Evolutionary conservation across 2,329 filamentous ascomycete species (phyloP), one percentile per base, ranked within the genome.

Genomic region (Apiospora koreana): DNA sequence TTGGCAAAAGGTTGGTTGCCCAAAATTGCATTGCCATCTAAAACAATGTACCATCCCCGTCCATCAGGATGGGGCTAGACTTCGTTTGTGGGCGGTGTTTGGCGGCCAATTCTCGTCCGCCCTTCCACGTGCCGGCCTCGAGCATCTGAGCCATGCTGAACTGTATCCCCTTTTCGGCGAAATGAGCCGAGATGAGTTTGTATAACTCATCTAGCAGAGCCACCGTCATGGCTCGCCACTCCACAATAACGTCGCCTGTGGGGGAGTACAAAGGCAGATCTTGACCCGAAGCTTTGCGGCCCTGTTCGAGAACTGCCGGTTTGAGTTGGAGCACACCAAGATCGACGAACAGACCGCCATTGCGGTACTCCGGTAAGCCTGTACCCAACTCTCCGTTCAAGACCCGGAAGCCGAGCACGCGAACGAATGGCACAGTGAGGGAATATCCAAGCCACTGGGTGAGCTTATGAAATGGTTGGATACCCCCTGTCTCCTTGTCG

Each of bases 101-200:
- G 78, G 94, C 93, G 67, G 93, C 93, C 76, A 95, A 86, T 82
- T 95, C 93, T 79, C 93, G 87, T 70, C 89, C 83, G 81, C 96
- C 95, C 93, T 98, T 98, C 95, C 96, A 99, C 79, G 94, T 97
- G 68, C 96, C 96, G 18, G 95, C 96, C 81, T 98, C 96, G 23
- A 99, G 86, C 84, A 99, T 90, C 80, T 99, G 96, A 7, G 95
- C 91, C 75, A 98, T 82, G 50, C 86, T 93, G 79, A 99, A 83
- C 74, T 95, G 90, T 46, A 89, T 84, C 3, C 93, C 94, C 9
- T 85, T 86, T 50, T 78, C 69, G 88, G 89, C 65, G 98, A 71
- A 81, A 65, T 88, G 83, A 50, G 85, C 81, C 79, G 93, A 94
- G 74, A 94, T 92, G 71, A 93, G 90, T 2, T 84, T 85, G 23